Evolutionary conservation across 1,139 yeast species (phyloP), one percentile per base, ranked within the genome.

Genomic region (Yamadazyma friedrichii): DNA sequence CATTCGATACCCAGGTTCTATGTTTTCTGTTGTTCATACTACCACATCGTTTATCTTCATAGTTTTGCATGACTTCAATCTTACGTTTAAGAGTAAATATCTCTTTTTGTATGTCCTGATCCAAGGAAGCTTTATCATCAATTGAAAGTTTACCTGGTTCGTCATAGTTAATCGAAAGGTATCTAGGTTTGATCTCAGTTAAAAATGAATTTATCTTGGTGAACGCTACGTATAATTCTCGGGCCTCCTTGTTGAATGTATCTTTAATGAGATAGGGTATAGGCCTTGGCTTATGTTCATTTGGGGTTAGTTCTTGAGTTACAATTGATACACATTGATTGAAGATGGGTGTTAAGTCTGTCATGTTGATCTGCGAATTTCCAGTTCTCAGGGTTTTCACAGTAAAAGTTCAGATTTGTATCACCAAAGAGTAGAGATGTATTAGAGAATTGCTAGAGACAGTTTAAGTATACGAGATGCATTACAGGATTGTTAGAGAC

Each of bases 331-430:
- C 78, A 47, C 80, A 74, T 46, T 72, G 75, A 29, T 59, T 56
- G 54, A 81, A 81, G 15, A 70, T 54, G 1, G 75, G 76, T 1
- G 85, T 80, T 27, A 76, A 55, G 48, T 80, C 80, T 1, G 78
- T 58, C 85, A 79, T 79, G 38, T 20, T 26, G 20, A 33, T 9
- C 17, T 24, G 25, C 25, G 36, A 24, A 33, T 9, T 22, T 20
- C 24, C 24, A 20, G 24, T 5, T 20, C 24, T 20, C 24, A 20
- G 8, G 24, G 24, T 20, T n/a, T n/a, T n/a, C n/a, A n/a, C n/a
- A 29, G 31, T 29, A n/a, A 20, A 20, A 20, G 8, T 20, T 20
- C 24, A 20, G 24, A 20, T 20, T 20, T 5, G 24, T 9, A n/a
- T 8, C 8, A 29, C n/a, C n/a, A n/a, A 9, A n/a, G 9, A 9